Conservation (phyloP, 331 rosid genomes). For the Dryas integrifolia region DNA sequence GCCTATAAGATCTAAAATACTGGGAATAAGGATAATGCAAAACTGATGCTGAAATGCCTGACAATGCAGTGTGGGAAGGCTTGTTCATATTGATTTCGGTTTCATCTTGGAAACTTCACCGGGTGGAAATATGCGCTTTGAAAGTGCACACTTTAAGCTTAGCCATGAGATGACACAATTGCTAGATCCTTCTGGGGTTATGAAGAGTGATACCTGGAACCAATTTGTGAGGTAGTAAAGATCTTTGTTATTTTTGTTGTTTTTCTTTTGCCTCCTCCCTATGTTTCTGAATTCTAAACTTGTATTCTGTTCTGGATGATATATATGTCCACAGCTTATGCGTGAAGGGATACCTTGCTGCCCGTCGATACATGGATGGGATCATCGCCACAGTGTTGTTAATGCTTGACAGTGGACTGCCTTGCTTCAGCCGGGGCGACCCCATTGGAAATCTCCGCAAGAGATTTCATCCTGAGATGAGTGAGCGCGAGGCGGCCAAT, state of each 20-base stretch:
- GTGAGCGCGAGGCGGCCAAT: conserved; percentile 93
- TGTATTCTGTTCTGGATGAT: conserved; percentile 5
- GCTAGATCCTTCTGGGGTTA: conserved; percentile 81
- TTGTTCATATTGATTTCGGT: conserved; percentile 89
- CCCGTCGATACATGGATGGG: conserved; percentile 81
- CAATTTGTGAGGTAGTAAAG: conserved; percentile 66
- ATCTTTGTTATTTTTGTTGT: neutral
- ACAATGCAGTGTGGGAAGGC: conserved; percentile 78
- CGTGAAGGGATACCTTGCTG: conserved; percentile 88
- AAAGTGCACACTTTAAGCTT: conserved; percentile 93
- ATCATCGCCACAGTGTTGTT: conserved; percentile 63
- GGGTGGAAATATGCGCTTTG: conserved; percentile 92
- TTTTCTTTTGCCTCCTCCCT: neutral
- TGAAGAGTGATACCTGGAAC: conserved; percentile 96
- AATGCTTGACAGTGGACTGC: conserved; percentile 88
- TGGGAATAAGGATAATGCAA: neutral
- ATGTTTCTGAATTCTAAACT: neutral
- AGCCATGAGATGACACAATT: conserved; percentile 97
- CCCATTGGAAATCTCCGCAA: conserved; percentile 89
- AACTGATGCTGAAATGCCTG: conserved; percentile 27
- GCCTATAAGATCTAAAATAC: neutral
- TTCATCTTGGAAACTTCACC: conserved; percentile 94
- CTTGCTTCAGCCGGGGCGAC: conserved; percentile 94
- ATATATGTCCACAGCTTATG: conserved; percentile 50
- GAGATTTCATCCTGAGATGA: conserved; percentile 97